Percentiles rank a stretch among this genome's conserved stretches.
Conservation (phyloP, 352 stramenopile genomes). For the Elongisporangium senticosum region DNA sequence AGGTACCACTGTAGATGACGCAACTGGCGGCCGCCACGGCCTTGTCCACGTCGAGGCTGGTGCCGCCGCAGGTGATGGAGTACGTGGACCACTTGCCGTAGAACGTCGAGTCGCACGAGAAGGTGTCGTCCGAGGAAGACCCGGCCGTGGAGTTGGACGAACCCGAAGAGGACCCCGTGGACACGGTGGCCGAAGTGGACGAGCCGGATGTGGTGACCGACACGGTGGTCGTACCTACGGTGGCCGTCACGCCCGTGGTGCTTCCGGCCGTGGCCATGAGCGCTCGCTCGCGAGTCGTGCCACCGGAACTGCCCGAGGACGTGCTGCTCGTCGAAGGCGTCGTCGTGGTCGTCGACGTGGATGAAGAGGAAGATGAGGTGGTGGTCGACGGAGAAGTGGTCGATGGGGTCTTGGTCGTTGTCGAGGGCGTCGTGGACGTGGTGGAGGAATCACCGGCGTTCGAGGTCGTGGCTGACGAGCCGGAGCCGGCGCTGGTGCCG, state of each 20-base stretch:
- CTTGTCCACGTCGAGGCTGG: constrained; percentile 38
- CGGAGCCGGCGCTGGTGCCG: constrained; percentile 13
- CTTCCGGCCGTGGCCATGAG: background rate
- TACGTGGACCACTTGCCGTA: constrained; percentile 72
- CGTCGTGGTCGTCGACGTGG: background rate
- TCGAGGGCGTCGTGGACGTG: constrained; percentile 19
- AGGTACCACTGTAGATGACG: constrained; percentile 72
- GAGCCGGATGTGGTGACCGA: constrained; percentile 3
- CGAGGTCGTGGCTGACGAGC: constrained; percentile 4
- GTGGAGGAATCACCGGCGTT: constrained; percentile 13
- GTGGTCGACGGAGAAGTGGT: constrained; percentile 6
- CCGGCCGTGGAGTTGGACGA: constrained; percentile 4
- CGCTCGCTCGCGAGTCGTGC: background rate
- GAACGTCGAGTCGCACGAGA: constrained; percentile 73
- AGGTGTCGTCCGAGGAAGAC: constrained; percentile 25
- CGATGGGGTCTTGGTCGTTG: constrained; percentile 17
- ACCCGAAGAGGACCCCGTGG: constrained; percentile 5
- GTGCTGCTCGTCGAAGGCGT: constrained; percentile 15
- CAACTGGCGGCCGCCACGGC: constrained; percentile 51
- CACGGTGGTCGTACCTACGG: background rate
- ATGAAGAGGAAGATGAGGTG: background rate
- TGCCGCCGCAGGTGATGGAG: constrained; percentile 50
- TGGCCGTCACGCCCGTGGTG: constrained; percentile 2
- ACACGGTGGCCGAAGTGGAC: constrained; percentile 15
- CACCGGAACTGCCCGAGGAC: constrained; percentile 12